A percentile compares a stretch with the other conserved stretches of the same genome.
phyloP scores from a whole-genome alignment of 768 basidiomycete species.

The Mrakia gelida region DNA sequence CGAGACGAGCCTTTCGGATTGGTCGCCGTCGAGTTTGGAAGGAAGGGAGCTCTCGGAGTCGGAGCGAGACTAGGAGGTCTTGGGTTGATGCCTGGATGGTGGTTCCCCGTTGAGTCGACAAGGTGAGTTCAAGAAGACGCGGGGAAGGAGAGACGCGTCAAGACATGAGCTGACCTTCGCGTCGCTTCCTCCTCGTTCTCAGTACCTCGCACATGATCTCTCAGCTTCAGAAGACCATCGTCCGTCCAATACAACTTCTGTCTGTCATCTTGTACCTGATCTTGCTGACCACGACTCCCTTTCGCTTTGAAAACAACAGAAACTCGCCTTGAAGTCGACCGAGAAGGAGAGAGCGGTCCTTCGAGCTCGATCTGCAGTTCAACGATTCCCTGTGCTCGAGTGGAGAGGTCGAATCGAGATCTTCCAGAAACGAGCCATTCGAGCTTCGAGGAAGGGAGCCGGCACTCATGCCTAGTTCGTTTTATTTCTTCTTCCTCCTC shows the following conservation, averaged over 20 bases:
- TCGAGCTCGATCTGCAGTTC: conserved; percentile 89
- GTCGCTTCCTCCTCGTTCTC: conserved; percentile 37
- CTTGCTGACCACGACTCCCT: not conserved
- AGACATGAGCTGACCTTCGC: not conserved
- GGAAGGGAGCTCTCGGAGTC: conserved; percentile 93
- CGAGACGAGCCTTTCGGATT: conserved; percentile 95
- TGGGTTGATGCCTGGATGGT: conserved; percentile 97
- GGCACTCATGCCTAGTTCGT: conserved; percentile 27
- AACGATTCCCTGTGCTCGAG: conserved; percentile 95
- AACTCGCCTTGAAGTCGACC: conserved; percentile 83
- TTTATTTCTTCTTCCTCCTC: no score
- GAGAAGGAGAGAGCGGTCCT: conserved; percentile 87
- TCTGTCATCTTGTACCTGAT: no score
- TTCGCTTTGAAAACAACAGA: conserved; percentile 40
- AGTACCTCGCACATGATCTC: conserved; percentile 76
- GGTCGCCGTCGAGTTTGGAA: conserved; percentile 92
- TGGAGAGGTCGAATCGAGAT: conserved; percentile 92
- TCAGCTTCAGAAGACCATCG: conserved; percentile 84
- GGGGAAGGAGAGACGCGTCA: not conserved
- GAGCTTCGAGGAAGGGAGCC: conserved; percentile 31
- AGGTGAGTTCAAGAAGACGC: not conserved
- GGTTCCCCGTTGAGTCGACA: conserved; percentile 93
- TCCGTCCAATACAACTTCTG: no score
- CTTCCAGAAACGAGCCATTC: conserved; percentile 81
- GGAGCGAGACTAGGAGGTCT: conserved; percentile 90